Evolutionary conservation across 495 filamentous ascomycete species (phyloP), one percentile per base, ranked within the genome.

Genomic region (Daldinia vernicosa): DNA sequence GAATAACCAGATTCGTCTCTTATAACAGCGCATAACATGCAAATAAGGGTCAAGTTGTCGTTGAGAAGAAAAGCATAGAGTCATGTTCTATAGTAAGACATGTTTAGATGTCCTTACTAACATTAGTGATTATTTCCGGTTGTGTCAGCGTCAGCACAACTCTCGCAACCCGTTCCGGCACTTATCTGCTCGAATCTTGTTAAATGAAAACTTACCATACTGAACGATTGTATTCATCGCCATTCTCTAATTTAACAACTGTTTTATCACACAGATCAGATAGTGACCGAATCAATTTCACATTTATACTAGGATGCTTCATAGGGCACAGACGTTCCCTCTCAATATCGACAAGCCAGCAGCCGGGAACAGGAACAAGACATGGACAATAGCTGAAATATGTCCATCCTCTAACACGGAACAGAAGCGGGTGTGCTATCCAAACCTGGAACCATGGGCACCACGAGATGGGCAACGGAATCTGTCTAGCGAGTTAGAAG

Each of bases 361-460:
- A 1, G 22, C 50, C 6, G 14, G n/a, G 35, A 50, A 19, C 45
- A 33, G 39, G 19, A 33, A 47, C 15, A 33, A 65, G 67, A 50
- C 54, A 39, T 70, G 67, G 67, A 65, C 54, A 8, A 33, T n/a
- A 6, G 45, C 67, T 3, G 56, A 65, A 37, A 24, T 40, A 39
- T 50, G 11, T 1, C 60, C 67, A 2, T 60, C 9, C 30, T 37
- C 67, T 4, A 15, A 30, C 15, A 9, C 32, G 15, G 54, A 70
- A 32, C 55, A 70, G 67, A 65, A 70, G 19, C 60, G 67, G 43
- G 67, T 70, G 4, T 65, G 55, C 28, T 70, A 55, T 30, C 67
- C 67, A 3, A 56, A 54, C 15, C 37, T 70, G 0, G 55, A 64
- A 47, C 61, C 56, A 4, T 70, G 67, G 60, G 2, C 47, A 15